Evolutionary conservation across 495 filamentous ascomycete species (phyloP).

Genomic region (Lasiosphaeria hispida): DNA sequence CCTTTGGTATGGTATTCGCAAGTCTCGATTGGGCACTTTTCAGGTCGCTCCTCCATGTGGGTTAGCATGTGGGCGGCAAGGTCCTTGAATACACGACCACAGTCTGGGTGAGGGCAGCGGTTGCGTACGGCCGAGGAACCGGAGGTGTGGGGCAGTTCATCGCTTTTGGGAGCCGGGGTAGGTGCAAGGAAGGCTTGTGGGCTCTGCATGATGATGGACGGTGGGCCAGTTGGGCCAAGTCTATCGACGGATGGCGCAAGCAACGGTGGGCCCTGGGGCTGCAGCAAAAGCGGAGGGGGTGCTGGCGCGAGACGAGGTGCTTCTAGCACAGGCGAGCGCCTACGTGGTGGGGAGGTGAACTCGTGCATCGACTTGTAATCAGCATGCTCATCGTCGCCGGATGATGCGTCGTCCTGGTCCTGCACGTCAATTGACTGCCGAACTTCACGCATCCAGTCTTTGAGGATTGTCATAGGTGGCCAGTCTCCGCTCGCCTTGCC

Average conservation of each 20-base stretch:
- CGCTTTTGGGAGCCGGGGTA: constrained; percentile 39
- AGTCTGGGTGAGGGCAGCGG: constrained; percentile 79
- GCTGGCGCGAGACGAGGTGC: constrained; percentile 41
- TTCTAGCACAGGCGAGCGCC: constrained; percentile 40
- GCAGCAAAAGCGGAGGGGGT: constrained; percentile 55
- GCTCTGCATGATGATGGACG: constrained; percentile 27
- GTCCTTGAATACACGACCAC: constrained; percentile 89
- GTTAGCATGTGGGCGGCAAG: constrained; percentile 95
- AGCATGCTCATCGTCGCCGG: constrained; percentile 43
- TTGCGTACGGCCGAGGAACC: constrained; percentile 37
- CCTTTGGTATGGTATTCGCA: constrained; percentile 96
- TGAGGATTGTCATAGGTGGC: constrained; percentile 81
- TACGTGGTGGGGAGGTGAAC: constrained; percentile 36
- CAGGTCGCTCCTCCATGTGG: constrained; percentile 87
- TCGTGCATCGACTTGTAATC: constrained; percentile 43
- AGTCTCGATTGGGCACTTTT: constrained; percentile 91
- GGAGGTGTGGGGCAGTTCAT: constrained; percentile 64
- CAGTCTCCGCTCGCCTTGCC: constrained; percentile 84
- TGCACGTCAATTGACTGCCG: constrained; percentile 48
- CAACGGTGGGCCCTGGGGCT: constrained; percentile 21
- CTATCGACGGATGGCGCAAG: constrained; percentile 30
- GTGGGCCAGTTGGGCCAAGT: constrained; percentile 16
- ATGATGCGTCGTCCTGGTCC: constrained; percentile 46
- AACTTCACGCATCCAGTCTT: constrained; percentile 82
- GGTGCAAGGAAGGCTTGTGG: constrained; percentile 43